These are phyloP conservation scores for Penicillium oxalicum DNA, from an alignment of 2,329 filamentous ascomycete genomes.

Conservation along the genomic window DNA sequence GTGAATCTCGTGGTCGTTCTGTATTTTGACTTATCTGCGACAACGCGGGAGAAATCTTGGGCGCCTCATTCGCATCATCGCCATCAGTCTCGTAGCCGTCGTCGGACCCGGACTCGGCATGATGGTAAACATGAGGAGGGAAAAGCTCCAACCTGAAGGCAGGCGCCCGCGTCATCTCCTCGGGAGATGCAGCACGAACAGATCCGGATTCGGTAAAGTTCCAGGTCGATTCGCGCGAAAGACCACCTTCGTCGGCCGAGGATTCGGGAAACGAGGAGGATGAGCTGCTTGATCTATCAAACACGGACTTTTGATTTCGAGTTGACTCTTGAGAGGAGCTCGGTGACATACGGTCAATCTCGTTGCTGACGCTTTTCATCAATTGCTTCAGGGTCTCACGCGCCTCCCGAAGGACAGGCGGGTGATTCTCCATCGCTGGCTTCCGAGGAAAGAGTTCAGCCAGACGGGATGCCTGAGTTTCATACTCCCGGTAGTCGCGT, in stretches of 20 bases:
- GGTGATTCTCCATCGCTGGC: conserved; percentile 16
- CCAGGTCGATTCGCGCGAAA: conserved; percentile 30
- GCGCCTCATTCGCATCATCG: conserved; percentile 20
- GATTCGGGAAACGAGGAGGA: conserved; percentile 41
- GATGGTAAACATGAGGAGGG: conserved; percentile 30
- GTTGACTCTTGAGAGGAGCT: conserved; percentile 36
- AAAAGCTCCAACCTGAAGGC: conserved; percentile 28
- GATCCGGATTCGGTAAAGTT: conserved; percentile 27
- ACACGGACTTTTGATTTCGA: conserved; percentile 39
- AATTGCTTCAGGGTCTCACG: conserved; percentile 31
- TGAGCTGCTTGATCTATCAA: conserved; percentile 43
- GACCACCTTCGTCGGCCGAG: conserved; percentile 31
- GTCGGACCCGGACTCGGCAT: conserved; percentile 25
- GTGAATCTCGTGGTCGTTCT: conserved; percentile 21
- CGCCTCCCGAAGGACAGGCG: conserved; percentile 27
- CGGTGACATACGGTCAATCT: conserved; percentile 40
- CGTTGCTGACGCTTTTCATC: conserved; percentile 34
- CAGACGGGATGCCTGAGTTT: conserved; percentile 40
- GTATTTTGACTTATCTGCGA: conserved; percentile 29
- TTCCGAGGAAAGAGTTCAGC: conserved; percentile 36
- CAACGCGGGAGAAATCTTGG: conserved; percentile 23
- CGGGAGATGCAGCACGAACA: conserved; percentile 30
- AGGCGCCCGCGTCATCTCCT: conserved; percentile 22
- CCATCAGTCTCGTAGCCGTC: conserved; percentile 32
- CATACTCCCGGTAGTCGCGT: conserved; percentile 44